Evolutionary conservation across 352 stramenopile genomes (phyloP), one percentile per base, ranked within the genome.

Genomic region (Phytophthora pistaciae): DNA sequence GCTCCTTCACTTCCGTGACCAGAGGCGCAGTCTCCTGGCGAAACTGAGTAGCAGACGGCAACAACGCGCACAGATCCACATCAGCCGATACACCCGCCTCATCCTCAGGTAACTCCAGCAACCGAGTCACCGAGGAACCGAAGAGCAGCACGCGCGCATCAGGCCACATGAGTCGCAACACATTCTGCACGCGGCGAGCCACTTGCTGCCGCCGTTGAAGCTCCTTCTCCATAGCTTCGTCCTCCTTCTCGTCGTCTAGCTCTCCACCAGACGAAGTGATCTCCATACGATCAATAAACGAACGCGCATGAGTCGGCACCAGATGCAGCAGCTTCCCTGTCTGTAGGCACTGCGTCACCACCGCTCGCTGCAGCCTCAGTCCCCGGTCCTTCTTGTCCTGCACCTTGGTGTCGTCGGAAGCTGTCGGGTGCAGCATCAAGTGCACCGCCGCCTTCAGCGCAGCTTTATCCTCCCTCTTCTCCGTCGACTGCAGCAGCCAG

Each of bases 1-100:
- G 89, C 50, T 94, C 89, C 52, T 84, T 84, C 46, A 91, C 75
- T 55, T 96, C 86, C 14, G 74, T 77, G 6, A 91, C 57, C 2
- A 94, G 44, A 16, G 74, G 27, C 5, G 80, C 80, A 5, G 85
- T 87, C 33, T 77, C 83, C n/a, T 91, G 74, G 3, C 79, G 78
- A 21, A 88, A 87, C 23, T 77, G 56, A 5, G 74, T 64, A 9
- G 56, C 74, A 9, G 87, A 94, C 25, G 87, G 87, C 46, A 93
- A 64, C 42, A 96, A 31, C 16, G 79, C 89, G 50, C 85, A 94
- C 33, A 96, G 69, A 76, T 96, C 87, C 56, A 96, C 72, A 52
- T 96, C 89, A 4, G 63, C 49, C 11, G 16, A 33, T 38, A 63
- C 27, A 38, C 27, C 31, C 9, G 62, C 27, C 1, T 42, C 57